Percentiles rank a stretch among this genome's conserved stretches.
These are phyloP conservation scores for Tetrahymena thermophila DNA, from an alignment of 73 alveolate species.

Conservation along the genomic window DNA sequence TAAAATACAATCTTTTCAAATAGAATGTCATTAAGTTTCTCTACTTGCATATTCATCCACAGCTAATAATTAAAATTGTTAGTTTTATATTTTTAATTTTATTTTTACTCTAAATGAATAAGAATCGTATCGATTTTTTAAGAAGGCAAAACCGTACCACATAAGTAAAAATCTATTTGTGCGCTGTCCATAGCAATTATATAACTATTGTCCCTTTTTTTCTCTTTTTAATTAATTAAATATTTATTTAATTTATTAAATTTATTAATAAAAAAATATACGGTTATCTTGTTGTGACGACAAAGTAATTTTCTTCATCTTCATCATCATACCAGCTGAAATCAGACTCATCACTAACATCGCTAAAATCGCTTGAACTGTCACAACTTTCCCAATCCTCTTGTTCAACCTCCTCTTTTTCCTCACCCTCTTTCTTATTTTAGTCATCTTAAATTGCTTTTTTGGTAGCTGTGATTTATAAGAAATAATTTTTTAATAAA, in stretches of 20 bases:
- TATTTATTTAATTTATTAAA: not conserved
- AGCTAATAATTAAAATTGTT: not conserved
- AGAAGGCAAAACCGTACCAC: conserved; percentile 40
- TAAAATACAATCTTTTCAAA: conserved; percentile 21
- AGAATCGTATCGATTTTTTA: conserved; percentile 23
- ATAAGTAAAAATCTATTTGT: conserved; percentile 36
- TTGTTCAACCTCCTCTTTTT: not conserved
- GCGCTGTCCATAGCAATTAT: conserved; percentile 17
- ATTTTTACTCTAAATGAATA: conserved; percentile 30
- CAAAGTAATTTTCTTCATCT: not conserved
- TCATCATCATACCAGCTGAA: not conserved
- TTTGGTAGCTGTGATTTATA: not conserved
- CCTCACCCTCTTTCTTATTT: not conserved
- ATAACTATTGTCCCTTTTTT: not conserved
- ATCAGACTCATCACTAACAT: not conserved
- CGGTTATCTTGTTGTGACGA: not conserved
- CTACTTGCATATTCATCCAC: conserved; percentile 26
- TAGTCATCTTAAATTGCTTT: not conserved
- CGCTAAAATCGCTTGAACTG: not conserved
- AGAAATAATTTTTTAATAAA: not conserved
- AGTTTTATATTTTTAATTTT: not conserved
- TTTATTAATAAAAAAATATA: not conserved
- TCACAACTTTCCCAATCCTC: not conserved
- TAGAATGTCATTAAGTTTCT: not conserved
- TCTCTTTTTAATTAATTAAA: not conserved